These are phyloP conservation scores for Chrysoporthe puriensis DNA, from an alignment of 2,329 filamentous ascomycete species.

Conservation along the genomic window DNA sequence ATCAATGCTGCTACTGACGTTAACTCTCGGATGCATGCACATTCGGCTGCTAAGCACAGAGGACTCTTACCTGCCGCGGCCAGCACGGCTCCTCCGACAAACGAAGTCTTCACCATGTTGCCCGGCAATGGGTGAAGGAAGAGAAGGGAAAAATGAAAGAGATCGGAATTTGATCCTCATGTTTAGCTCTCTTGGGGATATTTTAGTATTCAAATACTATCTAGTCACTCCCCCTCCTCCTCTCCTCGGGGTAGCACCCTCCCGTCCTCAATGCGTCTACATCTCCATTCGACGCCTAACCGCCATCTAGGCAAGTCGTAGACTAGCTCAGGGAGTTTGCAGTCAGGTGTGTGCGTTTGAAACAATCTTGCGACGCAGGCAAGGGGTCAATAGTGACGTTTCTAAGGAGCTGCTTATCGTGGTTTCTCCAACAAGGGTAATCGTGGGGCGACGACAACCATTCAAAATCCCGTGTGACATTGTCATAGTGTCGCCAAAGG, in stretches of 20 bases:
- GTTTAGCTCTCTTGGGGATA: background rate
- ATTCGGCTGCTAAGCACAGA: too few species aligned
- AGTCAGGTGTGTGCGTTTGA: background rate
- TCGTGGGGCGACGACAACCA: too few species aligned
- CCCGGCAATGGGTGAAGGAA: background rate
- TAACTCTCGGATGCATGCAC: background rate
- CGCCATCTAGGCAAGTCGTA: too few species aligned
- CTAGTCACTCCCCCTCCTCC: background rate
- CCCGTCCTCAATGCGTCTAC: background rate
- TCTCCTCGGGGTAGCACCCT: too few species aligned
- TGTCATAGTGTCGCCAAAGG: too few species aligned
- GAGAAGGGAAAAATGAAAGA: background rate
- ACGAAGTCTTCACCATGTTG: conserved; percentile 9
- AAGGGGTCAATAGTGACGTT: background rate
- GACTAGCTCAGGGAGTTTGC: background rate
- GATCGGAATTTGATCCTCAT: background rate
- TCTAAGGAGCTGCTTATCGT: background rate
- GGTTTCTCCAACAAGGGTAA: too few species aligned
- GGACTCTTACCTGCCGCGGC: conserved; percentile 20
- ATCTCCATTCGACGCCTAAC: background rate
- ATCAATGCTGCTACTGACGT: conserved; percentile 9
- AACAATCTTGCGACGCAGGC: background rate
- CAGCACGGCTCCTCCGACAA: conserved; percentile 20
- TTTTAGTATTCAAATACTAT: conserved; percentile 7
- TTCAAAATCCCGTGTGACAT: too few species aligned